A percentile compares a stretch with the other conserved stretches of the same genome.
Conservation (phyloP, 176 grass and related monocot genomes). For the Eleusine coracana region DNA sequence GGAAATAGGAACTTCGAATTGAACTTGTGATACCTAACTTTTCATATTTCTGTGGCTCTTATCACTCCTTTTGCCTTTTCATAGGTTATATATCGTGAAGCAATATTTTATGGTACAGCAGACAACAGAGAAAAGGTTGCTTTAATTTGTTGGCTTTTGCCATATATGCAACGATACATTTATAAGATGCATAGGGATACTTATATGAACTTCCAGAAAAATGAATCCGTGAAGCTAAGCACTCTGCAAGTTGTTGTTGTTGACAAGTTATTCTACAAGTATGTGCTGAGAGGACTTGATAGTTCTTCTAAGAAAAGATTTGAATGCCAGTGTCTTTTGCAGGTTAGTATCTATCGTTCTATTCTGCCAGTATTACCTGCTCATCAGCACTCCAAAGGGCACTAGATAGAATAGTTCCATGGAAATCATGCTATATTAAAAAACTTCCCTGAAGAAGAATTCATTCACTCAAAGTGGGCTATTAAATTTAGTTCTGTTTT, state of each 20-base stretch:
- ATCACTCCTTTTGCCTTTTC: constrained; percentile 42
- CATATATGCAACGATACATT: constrained; percentile 88
- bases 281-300: constrained; percentile 57
- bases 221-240: constrained; percentile 56
- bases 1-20: not conserved
- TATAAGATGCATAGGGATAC: constrained; percentile 62
- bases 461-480: not conserved
- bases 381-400: not conserved
- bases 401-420: not conserved
- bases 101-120: constrained; percentile 76
- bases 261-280: constrained; percentile 81
- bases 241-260: constrained; percentile 68
- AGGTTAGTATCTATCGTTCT: constrained; percentile 55
- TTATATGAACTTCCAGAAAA: constrained; percentile 71
- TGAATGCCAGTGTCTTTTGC: constrained; percentile 71
- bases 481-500: not conserved
- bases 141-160: constrained; percentile 72
- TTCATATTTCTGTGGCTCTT: constrained; percentile 25
- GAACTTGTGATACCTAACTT: constrained; percentile 3
- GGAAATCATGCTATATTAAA: not conserved
- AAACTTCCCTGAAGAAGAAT: not conserved
- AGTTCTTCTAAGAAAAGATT: constrained; percentile 69
- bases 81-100: constrained; percentile 83
- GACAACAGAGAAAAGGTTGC: constrained; percentile 62
- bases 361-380: not conserved